Evolutionary conservation across 2,329 filamentous ascomycete genomes (phyloP), one percentile per base, ranked within the genome.

Genomic region (Byssothecium circinans): DNA sequence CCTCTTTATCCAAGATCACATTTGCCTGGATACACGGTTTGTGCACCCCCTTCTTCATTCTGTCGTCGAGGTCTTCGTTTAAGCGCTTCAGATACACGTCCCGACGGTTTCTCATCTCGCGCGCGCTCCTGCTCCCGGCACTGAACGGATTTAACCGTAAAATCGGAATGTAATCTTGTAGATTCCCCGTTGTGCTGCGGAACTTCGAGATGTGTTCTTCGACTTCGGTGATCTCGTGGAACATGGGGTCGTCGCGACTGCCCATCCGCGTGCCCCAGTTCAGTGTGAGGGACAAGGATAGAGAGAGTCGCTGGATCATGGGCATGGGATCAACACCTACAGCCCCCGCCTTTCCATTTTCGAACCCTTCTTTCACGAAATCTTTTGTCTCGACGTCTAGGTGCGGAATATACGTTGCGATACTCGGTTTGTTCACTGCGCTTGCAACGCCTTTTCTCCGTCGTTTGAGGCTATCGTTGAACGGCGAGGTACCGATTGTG

Each of bases 21-120:
- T 86, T 87, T 3, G 82, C 83, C 51, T 86, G 83, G 35, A 87
- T 87, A 59, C 84, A 87, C 0, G 83, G 82, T 54, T 79, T 78
- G 60, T 86, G 77, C 0, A 74, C 82, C 0, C 82, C 82, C 36
- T 81, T 80, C 41, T 76, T 77, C 72, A 87, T 85, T 1, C 81
- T 74, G 18, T 81, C 76, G 47, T 85, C 81, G 6, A 87, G 70
- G 2, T 80, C 81, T 2, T 72, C 65, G 57, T 86, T 85, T 17
- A 87, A 66, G 8, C 70, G 73, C 0, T 71, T 78, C 29, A 87
- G 69, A 53, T 86, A 87, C 17, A 77, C 78, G 60, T 86, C 83
- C 14, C 84, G 75, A 11, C 84, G 74, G 43, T 73, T 71, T 17
- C 83, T 73, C 76, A 85, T 82, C 54, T 86, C 82, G 1, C 76